Percentiles rank a stretch among this genome's conserved stretches.
Evolutionary conservation across 169 alveolate genomes (phyloP).

Genomic region (Eimeria maxima): DNA sequence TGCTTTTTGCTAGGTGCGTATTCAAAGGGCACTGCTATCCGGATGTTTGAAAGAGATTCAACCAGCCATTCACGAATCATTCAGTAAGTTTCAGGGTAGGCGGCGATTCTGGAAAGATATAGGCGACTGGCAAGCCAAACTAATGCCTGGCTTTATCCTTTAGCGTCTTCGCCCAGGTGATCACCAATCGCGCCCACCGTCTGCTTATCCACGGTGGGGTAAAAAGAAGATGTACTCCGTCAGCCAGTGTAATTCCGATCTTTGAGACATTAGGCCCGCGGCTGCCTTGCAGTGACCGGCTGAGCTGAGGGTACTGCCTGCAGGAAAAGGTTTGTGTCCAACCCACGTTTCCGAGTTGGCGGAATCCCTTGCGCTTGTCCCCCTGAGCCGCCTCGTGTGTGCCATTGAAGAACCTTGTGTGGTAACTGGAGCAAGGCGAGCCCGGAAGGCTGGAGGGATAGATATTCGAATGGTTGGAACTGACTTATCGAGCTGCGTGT

Average conservation of each 20-base stretch:
- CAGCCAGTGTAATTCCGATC: conserved; percentile 57
- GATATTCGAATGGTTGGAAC: conserved; percentile 32
- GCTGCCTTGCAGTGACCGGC: conserved; percentile 69
- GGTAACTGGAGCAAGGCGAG: conserved; percentile 3
- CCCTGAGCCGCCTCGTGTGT: conserved; percentile 68
- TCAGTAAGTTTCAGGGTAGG: not conserved
- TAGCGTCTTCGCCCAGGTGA: not conserved
- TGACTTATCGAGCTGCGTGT: not conserved
- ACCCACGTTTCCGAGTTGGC: not conserved
- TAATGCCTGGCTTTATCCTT: not conserved
- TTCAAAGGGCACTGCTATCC: not conserved
- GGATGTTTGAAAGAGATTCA: not conserved
- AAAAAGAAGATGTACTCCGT: conserved; percentile 47
- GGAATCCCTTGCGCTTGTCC: not conserved
- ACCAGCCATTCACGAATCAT: not conserved
- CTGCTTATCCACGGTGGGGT: conserved; percentile 53
- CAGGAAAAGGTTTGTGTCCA: conserved; percentile 27
- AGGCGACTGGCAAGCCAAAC: not conserved
- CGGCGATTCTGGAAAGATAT: not conserved
- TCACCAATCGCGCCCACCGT: not conserved
- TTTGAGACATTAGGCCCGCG: conserved; percentile 50
- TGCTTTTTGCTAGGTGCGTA: not conserved
- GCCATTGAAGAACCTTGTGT: conserved; percentile 8
- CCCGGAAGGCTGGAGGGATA: conserved; percentile 67
- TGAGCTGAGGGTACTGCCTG: conserved; percentile 45